Conservation (phyloP, 179 eudicot genomes). For the Corrigiola litoralis region DNA sequence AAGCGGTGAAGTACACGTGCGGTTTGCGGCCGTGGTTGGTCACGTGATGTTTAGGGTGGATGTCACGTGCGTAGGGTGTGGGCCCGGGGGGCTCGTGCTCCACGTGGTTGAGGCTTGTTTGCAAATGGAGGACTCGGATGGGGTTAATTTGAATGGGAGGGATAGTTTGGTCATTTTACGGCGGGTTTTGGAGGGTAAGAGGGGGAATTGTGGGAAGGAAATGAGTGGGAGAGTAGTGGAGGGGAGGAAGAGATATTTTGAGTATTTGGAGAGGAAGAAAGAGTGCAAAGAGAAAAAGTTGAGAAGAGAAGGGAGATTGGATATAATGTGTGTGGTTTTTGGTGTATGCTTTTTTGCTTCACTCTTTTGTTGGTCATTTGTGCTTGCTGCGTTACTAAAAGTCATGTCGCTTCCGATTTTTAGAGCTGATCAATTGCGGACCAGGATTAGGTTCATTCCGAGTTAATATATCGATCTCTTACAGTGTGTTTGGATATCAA, state of each 20-base stretch:
- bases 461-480: background rate
- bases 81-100: constrained; percentile 33
- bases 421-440: background rate
- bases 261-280: constrained; percentile 50
- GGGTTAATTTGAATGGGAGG: constrained; percentile 55
- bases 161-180: constrained; percentile 69
- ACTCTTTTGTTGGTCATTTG: constrained; percentile 34
- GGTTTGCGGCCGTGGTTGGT: constrained; percentile 36
- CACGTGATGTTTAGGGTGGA: constrained; percentile 48
- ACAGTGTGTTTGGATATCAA: background rate
- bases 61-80: constrained; percentile 57
- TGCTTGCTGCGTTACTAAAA: constrained; percentile 8
- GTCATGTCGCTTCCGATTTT: constrained; percentile 6
- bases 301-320: constrained; percentile 56
- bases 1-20: constrained; percentile 65
- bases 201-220: constrained; percentile 23
- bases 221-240: constrained; percentile 34
- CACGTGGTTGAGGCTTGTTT: constrained; percentile 74
- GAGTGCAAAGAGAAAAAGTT: constrained; percentile 48
- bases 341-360: constrained; percentile 37
- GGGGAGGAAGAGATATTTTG: constrained; percentile 42
- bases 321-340: constrained; percentile 51
- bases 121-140: constrained; percentile 73
- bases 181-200: constrained; percentile 48
- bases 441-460: background rate